Evolutionary conservation across 2,329 filamentous ascomycete species (phyloP), one percentile per base, ranked within the genome.

Genomic region (Colletotrichum liaoningense): DNA sequence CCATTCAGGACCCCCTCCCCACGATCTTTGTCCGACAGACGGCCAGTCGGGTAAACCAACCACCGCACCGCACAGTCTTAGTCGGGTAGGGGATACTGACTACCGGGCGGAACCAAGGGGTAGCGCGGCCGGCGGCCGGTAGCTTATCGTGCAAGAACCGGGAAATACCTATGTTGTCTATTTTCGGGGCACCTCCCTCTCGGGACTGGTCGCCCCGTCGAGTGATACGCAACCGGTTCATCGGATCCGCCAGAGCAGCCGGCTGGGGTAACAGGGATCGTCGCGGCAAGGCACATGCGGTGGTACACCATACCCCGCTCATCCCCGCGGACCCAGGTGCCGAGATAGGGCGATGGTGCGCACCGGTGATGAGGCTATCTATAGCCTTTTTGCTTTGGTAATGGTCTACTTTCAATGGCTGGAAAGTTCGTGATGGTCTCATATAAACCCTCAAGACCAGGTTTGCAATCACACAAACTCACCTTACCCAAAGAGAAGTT

Each of bases 281-380:
- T 49, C 22, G 35, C 14, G 35, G 38, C 58, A 62, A 12, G 52
- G 0, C 14, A 42, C 14, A 6, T 19, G 2, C 26, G 22, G 46
- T 35, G 28, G 54, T 49, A 64, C 59, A 60, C 67, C 19, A 28
- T 49, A 57, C 67, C 67, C 67, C 54, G 60, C 67, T 14, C 33
- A 57, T 63, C 35, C 54, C 52, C 52, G 28, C 35, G 52, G 64
- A 26, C 59, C 60, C 59, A 58, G 59, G 5, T 60, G 28, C 35
- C 52, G 60, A 65, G 59, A 69, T 65, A 58, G 63, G 58, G 35
- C 33, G 22, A 58, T 52, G 54, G 58, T 52, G 67, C 16, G 33
- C 16, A 35, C 7, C 9, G 26, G 52, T 49, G 60, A 58, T 56
- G 35, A 8, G 24, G 54, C 19, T 59, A 42, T 22, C 33, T 7